Evolutionary conservation across 441 rosid species (phyloP).

Genomic region (Mallotus repandus): DNA sequence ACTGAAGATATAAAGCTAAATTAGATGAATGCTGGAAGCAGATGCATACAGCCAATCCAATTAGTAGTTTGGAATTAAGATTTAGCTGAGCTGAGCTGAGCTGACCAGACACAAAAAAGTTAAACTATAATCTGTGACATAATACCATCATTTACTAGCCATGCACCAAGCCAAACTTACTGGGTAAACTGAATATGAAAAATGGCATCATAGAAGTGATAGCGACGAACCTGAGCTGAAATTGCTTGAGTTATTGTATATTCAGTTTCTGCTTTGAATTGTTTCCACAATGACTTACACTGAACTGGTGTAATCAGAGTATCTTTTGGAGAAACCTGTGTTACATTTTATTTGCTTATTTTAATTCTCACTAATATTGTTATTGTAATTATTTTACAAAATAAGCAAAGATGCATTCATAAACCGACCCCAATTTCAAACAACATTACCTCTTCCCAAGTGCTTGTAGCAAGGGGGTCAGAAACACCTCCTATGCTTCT

Average conservation of each 20-base stretch:
- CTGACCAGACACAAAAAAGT: no score
- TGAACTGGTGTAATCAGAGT: constrained; percentile 67
- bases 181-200: not conserved
- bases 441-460: constrained; percentile 73
- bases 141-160: not conserved
- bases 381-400: not conserved
- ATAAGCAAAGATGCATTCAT: not conserved
- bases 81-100: no score
- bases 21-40: no score
- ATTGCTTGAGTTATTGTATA: constrained; percentile 75
- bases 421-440: not conserved
- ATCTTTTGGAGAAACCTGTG: constrained; percentile 55
- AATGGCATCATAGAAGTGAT: not conserved
- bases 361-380: not conserved
- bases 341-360: constrained; percentile 18
- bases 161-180: not conserved
- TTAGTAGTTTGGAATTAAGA: no score
- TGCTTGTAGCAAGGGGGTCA: constrained; percentile 72
- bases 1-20: no score
- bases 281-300: constrained; percentile 80
- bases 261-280: constrained; percentile 75
- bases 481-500: constrained; percentile 41
- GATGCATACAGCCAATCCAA: no score
- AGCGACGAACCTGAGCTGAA: constrained; percentile 60
- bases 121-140: no score